Base-by-base conservation (phyloP, 78 protist genomes). In the slime mould (Dictyostelium discoideum) region DNA sequence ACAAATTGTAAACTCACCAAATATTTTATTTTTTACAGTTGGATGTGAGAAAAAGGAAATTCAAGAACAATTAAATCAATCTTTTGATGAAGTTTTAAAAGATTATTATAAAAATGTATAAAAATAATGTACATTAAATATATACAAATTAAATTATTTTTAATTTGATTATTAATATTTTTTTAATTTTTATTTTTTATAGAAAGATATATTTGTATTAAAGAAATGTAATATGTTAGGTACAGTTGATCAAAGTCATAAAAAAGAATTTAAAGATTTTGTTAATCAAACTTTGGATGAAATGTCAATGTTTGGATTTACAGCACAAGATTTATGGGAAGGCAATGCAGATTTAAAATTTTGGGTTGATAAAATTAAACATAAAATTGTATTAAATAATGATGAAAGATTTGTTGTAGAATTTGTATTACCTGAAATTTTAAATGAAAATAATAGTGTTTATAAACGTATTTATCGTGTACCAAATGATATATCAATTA, bases 271-370 rank as follows among this genome's bases (percentile, higher is more conserved):
- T n/a, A 88, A 88, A 46, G 48, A 80, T 32, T 18, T 16, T 8
- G 81, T 80, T 20, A 24, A 57, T 37, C 16, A 63, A 67, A 3
- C 82, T 14, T 67, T 88, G 54, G 93, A 88, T 67, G 93, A 88
- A 26, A 39, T 88, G 11, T 88, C 93, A 42, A 22, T 80, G 60
- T 79, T 44, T 48, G 93, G 93, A 13, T 88, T 88, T 73, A 40
- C 93, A 39, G 93, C 42, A 44, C 93, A 88, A 78, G 93, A 88
- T 67, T 18, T 88, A 16, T 88, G 93, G 93, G 93, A 88, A 57
- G 93, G 93, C 9, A 83, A 88, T 88, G 81, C 60, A n/a, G 93
- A 88, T 80, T 83, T 88, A 40, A 88, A 88, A n/a, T 67, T 67
- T 42, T 88, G 85, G 85, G 93, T 81, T n/a, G 54, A 20, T 29